phyloP scores from a whole-genome alignment of 345 rosid species.

The Corchorus olitorius region DNA sequence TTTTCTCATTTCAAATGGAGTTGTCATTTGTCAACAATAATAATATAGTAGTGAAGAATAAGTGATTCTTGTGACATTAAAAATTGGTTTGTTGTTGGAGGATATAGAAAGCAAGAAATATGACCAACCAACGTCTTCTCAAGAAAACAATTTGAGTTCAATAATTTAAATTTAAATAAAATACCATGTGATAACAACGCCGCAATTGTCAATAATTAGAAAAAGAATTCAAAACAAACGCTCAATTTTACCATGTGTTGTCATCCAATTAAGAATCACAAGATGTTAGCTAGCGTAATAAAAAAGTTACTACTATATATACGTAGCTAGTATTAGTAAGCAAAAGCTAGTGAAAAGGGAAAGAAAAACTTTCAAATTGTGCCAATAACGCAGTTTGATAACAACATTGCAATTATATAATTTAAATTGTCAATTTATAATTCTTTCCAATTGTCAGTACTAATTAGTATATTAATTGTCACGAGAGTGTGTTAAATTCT shows the following conservation, averaged over 20 bases:
- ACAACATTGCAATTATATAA: neutral
- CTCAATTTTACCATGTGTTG: neutral
- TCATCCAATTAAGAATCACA: neutral
- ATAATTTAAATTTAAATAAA: neutral
- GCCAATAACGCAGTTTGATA: neutral
- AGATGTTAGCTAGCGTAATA: neutral
- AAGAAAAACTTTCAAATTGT: neutral
- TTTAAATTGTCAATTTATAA: too few relatives aligned
- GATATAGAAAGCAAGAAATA: neutral
- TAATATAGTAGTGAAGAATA: too few relatives aligned
- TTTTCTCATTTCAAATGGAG: neutral
- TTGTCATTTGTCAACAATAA: too few relatives aligned
- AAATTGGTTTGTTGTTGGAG: conserved; percentile 4
- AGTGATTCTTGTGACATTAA: neutral
- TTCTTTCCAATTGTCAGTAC: too few relatives aligned
- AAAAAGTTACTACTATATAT: neutral
- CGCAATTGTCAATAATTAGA: neutral
- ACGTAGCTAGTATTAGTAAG: neutral
- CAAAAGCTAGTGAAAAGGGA: neutral
- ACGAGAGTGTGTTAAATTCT: too few relatives aligned
- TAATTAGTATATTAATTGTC: too few relatives aligned
- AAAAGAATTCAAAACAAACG: neutral
- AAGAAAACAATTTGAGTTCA: neutral
- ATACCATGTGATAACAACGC: neutral
- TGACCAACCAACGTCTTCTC: conserved; percentile 1